Base-by-base conservation (phyloP, 805 yeast species). In the Spathaspora passalidarum region DNA sequence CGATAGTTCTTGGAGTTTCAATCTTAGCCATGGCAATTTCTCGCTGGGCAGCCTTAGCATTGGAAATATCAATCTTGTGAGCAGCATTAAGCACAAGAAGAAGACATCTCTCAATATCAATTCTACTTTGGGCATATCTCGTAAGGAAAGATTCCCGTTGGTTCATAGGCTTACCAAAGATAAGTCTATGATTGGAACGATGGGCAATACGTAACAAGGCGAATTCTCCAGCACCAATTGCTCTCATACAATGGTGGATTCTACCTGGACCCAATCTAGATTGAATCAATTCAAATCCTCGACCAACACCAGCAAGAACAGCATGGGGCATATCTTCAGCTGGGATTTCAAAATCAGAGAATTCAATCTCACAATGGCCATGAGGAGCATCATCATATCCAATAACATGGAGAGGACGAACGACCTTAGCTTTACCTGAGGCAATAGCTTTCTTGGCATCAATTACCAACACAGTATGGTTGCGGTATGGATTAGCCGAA, bases 351-450 rank as follows among this genome's bases (percentile, higher is more conserved):
- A 69, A 75, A 55, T 76, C 65, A 26, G 68, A 61, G 59, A 82
- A 82, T 41, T 60, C 67, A 45, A 82, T 71, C 57, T 81, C 86
- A 65, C 78, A 77, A 56, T 82, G 86, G n/a, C 87, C 87, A 57
- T 81, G 86, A 3, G 87, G 87, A 21, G 86, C 85, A 56, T 81
- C 86, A 55, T 81, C 86, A 51, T 72, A 79, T 2, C 86, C 86
- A 56, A 78, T 75, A 1, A 81, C 79, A 16, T 56, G 48, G 54
- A 80, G 65, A 3, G 84, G 84, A 38, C 86, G 68, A 26, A 75
- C 60, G 25, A 79, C 52, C 21, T 55, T 66, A 40, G 75, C 82
- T 34, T 64, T 63, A 5, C 84, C 83, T 1, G 80, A 64, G 2
- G 73, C 72, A 44, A 78, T 52, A 0, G 80, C 81, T 52, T 61